A percentile compares a stretch with the other conserved stretches of the same genome.
These are phyloP conservation scores for Roridomyces roridus DNA, from an alignment of 768 basidiomycete genomes.

Conservation along the genomic window DNA sequence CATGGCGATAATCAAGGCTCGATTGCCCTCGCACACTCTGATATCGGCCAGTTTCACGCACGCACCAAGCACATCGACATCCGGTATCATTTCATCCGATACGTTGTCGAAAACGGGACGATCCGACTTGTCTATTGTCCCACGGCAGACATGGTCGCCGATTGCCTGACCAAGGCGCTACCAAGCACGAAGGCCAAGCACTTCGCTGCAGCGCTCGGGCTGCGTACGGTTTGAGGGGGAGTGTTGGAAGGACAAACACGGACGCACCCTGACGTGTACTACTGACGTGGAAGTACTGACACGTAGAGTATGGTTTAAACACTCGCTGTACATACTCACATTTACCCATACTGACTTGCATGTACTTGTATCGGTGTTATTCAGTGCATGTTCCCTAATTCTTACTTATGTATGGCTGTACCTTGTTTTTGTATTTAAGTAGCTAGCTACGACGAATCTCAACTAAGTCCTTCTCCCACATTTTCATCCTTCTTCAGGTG, in stretches of 20 bases:
- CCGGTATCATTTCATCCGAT: conserved; percentile 32
- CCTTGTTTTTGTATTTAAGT: no score
- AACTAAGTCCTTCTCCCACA: no score
- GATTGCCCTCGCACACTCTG: not conserved
- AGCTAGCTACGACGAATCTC: no score
- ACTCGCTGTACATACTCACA: no score
- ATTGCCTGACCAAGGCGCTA: conserved; percentile 35
- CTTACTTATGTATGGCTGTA: no score
- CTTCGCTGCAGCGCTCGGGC: not conserved
- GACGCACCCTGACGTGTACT: no score
- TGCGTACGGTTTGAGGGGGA: not conserved
- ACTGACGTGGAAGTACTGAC: no score
- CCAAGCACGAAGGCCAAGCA: conserved; percentile 19
- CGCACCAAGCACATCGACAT: conserved; percentile 37
- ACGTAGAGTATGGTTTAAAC: no score
- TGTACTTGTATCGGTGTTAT: no score
- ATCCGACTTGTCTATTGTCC: conserved; percentile 27
- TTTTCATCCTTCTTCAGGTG: no score
- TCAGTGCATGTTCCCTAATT: no score
- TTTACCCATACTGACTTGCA: no score
- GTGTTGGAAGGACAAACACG: not conserved
- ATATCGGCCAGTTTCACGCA: not conserved
- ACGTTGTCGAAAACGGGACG: conserved; percentile 37
- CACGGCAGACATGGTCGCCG: conserved; percentile 35
- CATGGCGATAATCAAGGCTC: conserved; percentile 2